These are phyloP conservation scores for Plasmodium ovale DNA, from an alignment of 169 alveolate genomes.

Conservation along the genomic window DNA sequence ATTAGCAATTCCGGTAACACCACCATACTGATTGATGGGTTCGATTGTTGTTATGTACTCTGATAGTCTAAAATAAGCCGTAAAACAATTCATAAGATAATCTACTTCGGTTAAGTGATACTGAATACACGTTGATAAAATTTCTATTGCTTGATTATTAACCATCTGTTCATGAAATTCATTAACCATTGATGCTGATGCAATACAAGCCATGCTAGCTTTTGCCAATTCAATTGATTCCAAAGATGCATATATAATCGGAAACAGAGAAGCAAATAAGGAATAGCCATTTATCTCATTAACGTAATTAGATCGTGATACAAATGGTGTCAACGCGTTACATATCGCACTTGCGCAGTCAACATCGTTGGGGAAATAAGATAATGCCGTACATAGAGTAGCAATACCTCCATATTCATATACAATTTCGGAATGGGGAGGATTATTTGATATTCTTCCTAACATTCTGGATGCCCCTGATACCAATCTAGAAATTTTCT, in stretches of 20 bases:
- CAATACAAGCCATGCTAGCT: conserved; percentile 81
- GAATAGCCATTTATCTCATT: conserved; percentile 81
- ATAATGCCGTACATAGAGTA: conserved; percentile 89
- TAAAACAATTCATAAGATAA: conserved; percentile 88
- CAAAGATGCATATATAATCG: conserved; percentile 87
- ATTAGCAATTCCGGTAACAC: conserved; percentile 90
- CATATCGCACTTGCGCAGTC: conserved; percentile 89
- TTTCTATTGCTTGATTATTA: conserved; percentile 90
- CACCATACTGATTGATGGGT: conserved; percentile 92
- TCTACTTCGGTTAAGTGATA: conserved; percentile 88
- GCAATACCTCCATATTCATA: conserved; percentile 90
- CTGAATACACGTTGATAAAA: conserved; percentile 92
- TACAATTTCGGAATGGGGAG: conserved; percentile 89
- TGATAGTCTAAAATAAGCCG: conserved; percentile 88
- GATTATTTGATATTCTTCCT: conserved; percentile 89
- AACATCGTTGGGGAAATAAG: conserved; percentile 86
- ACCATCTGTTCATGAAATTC: conserved; percentile 90
- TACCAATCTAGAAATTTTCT: conserved; percentile 86
- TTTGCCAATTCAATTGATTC: conserved; percentile 87
- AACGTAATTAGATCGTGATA: conserved; percentile 82
- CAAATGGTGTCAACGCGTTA: conserved; percentile 89
- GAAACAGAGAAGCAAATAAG: conserved; percentile 88
- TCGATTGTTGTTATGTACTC: conserved; percentile 86
- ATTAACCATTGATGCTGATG: conserved; percentile 90
- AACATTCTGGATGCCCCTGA: conserved; percentile 91